Percentiles rank a stretch among this genome's conserved stretches.
Evolutionary conservation across 2,329 filamentous ascomycete species (phyloP).

Genomic region (Conoideocrella luteorostrata): DNA sequence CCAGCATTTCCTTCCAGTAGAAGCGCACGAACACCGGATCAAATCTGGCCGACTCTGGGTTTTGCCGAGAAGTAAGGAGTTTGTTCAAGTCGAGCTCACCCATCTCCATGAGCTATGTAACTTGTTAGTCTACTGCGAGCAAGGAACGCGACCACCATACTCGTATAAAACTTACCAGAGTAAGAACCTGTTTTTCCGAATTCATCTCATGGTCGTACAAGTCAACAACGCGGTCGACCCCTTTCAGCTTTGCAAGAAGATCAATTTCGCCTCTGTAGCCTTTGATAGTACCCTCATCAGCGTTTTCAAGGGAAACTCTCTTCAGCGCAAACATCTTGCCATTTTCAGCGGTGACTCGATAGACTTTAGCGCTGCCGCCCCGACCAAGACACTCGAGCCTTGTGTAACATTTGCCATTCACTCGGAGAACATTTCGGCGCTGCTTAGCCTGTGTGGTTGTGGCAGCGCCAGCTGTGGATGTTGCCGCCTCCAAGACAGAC

Average conservation of each 20-base stretch:
- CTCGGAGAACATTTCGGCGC: slow-evolving; percentile 74
- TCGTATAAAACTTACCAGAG: slow-evolving; percentile 60
- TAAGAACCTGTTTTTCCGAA: slow-evolving; percentile 80
- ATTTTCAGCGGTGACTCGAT: slow-evolving; percentile 94
- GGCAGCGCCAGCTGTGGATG: slow-evolving; percentile 72
- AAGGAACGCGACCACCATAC: too few relatives aligned
- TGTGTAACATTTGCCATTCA: slow-evolving; percentile 89
- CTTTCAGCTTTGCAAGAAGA: slow-evolving; percentile 71
- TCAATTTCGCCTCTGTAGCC: slow-evolving; percentile 97
- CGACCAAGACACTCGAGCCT: slow-evolving; percentile 85
- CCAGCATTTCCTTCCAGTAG: slow-evolving; percentile 99
- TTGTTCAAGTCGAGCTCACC: slow-evolving; percentile 90
- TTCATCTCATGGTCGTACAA: slow-evolving; percentile 93
- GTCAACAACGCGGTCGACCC: slow-evolving; percentile 84
- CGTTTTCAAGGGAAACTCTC: slow-evolving; percentile 82
- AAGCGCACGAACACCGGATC: slow-evolving; percentile 91
- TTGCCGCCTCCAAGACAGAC: slow-evolving; percentile 90
- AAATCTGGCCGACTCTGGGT: slow-evolving; percentile 65
- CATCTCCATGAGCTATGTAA: slow-evolving; percentile 80
- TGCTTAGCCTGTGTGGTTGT: slow-evolving; percentile 66
- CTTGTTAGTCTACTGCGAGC: neutral
- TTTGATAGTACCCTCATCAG: slow-evolving; percentile 73
- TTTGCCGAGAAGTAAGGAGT: slow-evolving; percentile 68
- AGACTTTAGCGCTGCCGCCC: slow-evolving; percentile 90
- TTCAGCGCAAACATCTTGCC: slow-evolving; percentile 94